Percentiles rank a stretch among this genome's conserved stretches.
Evolutionary conservation across 129 eudicot species (phyloP).

Genomic region (Artemisia annua): DNA sequence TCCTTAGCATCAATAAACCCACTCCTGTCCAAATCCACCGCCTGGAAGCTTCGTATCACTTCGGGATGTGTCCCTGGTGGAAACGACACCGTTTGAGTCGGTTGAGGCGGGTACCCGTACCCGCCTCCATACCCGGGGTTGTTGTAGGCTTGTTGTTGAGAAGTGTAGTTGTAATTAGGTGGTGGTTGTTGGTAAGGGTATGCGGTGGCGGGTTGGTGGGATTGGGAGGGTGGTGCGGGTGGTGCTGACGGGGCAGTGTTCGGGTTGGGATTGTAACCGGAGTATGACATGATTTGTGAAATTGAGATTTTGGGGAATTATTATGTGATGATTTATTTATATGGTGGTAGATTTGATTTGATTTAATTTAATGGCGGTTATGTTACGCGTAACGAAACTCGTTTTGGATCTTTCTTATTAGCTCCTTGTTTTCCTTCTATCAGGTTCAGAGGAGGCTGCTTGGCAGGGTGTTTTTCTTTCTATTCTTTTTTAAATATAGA

Average conservation of each 20-base stretch:
- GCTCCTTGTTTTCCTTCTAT: too few relatives aligned
- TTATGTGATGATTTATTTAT: too few relatives aligned
- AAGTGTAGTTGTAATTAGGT: conserved; percentile 11
- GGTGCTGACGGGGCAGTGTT: conserved; percentile 55
- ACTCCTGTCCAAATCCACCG: conserved; percentile 76
- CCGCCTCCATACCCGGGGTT: conserved; percentile 23
- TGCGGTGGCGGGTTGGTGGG: conserved; percentile 31
- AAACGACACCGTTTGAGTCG: conserved; percentile 36
- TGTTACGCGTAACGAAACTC: neutral
- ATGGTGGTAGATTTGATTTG: too few relatives aligned
- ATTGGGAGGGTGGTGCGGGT: conserved; percentile 45
- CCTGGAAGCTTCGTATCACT: conserved; percentile 78
- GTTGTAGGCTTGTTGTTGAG: conserved; percentile 16
- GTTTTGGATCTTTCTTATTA: neutral
- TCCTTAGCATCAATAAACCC: conserved; percentile 82
- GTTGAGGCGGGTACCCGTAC: conserved; percentile 17
- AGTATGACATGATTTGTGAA: conserved; percentile 25
- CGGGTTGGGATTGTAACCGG: conserved; percentile 22
- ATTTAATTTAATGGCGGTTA: too few relatives aligned
- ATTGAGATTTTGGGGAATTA: too few relatives aligned
- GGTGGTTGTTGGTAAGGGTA: conserved; percentile 44
- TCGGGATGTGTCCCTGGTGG: conserved; percentile 87
- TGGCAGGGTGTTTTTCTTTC: too few relatives aligned
- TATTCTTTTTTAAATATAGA: too few relatives aligned
- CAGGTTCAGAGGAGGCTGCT: too few relatives aligned